phyloP scores from a whole-genome alignment of 2,329 filamentous ascomycete species.

The Arthroderma uncinatum region DNA sequence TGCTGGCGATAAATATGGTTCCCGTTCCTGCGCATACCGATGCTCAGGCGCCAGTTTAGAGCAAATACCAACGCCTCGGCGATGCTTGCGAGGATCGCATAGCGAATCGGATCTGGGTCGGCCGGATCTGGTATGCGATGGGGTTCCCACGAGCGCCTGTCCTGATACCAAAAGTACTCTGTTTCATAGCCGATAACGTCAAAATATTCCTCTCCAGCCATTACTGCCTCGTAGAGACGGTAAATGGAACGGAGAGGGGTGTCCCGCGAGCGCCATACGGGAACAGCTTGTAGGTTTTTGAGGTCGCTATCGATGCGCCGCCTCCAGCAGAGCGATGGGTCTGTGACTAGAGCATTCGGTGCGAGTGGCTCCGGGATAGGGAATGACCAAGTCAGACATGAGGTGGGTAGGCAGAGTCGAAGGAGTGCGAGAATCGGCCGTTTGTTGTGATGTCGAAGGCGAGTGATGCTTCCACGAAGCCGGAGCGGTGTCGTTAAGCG shows the following conservation, averaged over 20 bases:
- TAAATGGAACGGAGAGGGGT: slow-evolving; percentile 20
- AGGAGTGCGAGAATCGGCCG: slow-evolving; percentile 15
- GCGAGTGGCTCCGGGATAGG: slow-evolving; percentile 6
- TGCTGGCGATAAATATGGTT: slow-evolving; percentile 12
- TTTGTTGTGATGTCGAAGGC: slow-evolving; percentile 14
- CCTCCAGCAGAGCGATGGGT: slow-evolving; percentile 9
- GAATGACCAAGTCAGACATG: slow-evolving; percentile 10
- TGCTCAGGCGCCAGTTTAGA: slow-evolving; percentile 20
- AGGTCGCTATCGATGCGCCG: slow-evolving; percentile 8
- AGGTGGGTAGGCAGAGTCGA: slow-evolving; percentile 13
- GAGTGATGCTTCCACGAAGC: slow-evolving; percentile 13
- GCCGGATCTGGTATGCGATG: slow-evolving; percentile 19
- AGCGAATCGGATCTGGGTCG: slow-evolving; percentile 21
- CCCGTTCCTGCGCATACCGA: slow-evolving; percentile 15
- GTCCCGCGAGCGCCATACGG: slow-evolving; percentile 18
- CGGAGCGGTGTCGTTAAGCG: slow-evolving; percentile 10
- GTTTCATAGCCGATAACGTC: slow-evolving; percentile 15
- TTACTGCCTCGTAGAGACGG: slow-evolving; percentile 19
- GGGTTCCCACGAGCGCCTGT: slow-evolving; percentile 16
- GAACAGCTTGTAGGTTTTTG: slow-evolving; percentile 8
- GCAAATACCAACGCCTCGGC: slow-evolving; percentile 17
- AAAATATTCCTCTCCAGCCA: slow-evolving; percentile 9
- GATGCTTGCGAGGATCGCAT: slow-evolving; percentile 21
- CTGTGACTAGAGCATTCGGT: slow-evolving; percentile 4
- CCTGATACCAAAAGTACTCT: slow-evolving; percentile 21